Evolutionary conservation across 2,329 filamentous ascomycete genomes (phyloP), one percentile per base, ranked within the genome.

Genomic region (Diaporthe capsici): DNA sequence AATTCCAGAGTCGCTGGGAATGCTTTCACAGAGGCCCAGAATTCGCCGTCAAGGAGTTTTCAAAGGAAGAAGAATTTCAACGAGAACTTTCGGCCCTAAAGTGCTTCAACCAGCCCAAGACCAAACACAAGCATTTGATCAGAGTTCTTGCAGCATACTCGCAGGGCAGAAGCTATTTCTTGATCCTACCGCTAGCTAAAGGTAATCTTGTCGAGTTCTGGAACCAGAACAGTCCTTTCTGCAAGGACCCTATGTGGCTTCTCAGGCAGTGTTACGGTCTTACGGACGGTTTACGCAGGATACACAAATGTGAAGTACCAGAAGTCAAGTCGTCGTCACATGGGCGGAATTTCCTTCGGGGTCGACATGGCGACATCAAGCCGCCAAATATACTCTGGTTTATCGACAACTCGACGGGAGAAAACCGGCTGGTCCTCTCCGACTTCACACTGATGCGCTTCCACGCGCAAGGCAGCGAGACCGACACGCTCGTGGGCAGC

Each of bases 311-410:
- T 10, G 37, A 39, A 10, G 37, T 39, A 12, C 37, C 37, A 12
- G 37, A 39, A 2, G 37, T 39, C 1, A 10, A 12, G 12, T 2
- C 37, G 4, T 39, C 37, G 37, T 39, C 37, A 39, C 37, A 39
- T 39, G 37, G 37, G 37, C n/a, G 34, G 1, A 61, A 39, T 3
- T 34, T 22, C 12, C 31, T 61, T n/a, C 5, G 31, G 20, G 58
- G 58, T 42, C 58, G 58, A 9, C 58, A 61, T n/a, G 58, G 58
- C 2, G 58, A 61, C 34, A 61, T 61, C 34, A 61, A 61, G 20
- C 58, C 58, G 49, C 49, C n/a, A 42, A 63, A 63, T 12, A 63
- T 63, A 17, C 60, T 63, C 8, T 63, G 60, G 60, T 63, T 63
- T 12, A 17, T 39, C 37, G 60, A 63, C 17, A 17, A 37, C n/a